Conservation (phyloP, 176 grass and related monocot species). For the Dendrocalamus sinicus region DNA sequence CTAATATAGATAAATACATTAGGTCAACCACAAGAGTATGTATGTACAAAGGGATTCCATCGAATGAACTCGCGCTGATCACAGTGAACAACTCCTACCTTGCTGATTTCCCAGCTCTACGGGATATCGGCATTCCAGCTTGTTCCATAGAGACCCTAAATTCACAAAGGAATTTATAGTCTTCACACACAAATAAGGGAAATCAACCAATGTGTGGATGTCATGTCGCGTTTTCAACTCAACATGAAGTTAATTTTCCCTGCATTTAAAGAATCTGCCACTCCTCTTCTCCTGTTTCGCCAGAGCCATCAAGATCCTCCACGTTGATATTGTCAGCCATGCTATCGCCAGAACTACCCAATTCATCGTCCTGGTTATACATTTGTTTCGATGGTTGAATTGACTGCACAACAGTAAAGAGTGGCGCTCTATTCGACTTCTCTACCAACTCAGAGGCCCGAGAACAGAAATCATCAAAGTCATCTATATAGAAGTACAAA, state of each 20-base stretch:
- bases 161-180: conserved; percentile 35
- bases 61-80: conserved; percentile 1
- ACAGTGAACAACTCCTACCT: background rate
- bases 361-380: conserved; percentile 43
- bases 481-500: conserved; percentile 53
- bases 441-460: conserved; percentile 70
- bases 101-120: conserved; percentile 1
- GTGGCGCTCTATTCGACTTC: conserved; percentile 78
- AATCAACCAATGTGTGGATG: conserved; percentile 9
- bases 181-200: background rate
- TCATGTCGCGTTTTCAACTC: background rate
- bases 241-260: background rate
- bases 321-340: conserved; percentile 40
- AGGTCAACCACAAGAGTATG: conserved; percentile 9
- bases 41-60: conserved; percentile 52
- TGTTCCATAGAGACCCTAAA: conserved; percentile 13
- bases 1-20: conserved; percentile 16
- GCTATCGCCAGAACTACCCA: conserved; percentile 40
- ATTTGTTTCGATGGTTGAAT: conserved; percentile 48
- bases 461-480: conserved; percentile 89
- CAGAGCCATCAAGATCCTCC: conserved; percentile 56
- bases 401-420: conserved; percentile 80
- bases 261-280: conserved; percentile 80
- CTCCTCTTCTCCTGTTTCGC: conserved; percentile 65
- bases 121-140: background rate